Base-by-base conservation (phyloP, 2,329 filamentous ascomycete species). In the Neofusicoccum laricinum region DNA sequence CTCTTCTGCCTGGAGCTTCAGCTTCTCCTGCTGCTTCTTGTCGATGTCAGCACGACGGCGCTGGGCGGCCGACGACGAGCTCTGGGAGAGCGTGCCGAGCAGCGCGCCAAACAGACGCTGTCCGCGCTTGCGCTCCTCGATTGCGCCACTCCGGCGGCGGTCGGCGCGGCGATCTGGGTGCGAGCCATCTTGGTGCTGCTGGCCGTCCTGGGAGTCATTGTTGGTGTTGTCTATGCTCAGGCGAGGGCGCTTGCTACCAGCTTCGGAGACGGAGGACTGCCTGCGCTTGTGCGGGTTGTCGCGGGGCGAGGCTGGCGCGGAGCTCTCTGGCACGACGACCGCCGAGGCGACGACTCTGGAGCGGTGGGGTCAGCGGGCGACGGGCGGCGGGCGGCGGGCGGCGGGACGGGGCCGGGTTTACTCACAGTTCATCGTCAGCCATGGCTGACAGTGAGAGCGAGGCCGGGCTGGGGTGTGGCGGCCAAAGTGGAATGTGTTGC, bases 81-180 rank as follows among this genome's bases (percentile, higher is more conserved):
- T 88, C 78, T 94, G 90, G 76, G 89, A 92, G 66, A 96, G 83
- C 41, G 90, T 92, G 75, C 85, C 91, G 66, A 95, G 81, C 64
- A 96, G 79, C 40, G 89, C 91, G 66, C 94, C 93, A 73, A 97
- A 97, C 66, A 98, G 82, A 61, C 94, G 86, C 76, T 91, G 90
- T 21, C 91, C 91, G 41, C 94, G 89, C 74, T 91, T 92, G 76
- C 89, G 92, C 74, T 98, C 94, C 71, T 96, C 90, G 64, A 88
- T 81, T 32, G 82, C 78, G 59, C 83, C 78, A 64, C 75, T 80
- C 67, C 75, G 78, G 58, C 81, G 79, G 58, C 77, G 75, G 61
- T 78, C 72, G 63, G 70, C 64, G 49, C 69, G 70, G 66, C 68
- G 69, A 40, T 72, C 73, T 40, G 67, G 45, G n/a, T 63, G 57